These are phyloP conservation scores for Pythium aristosporum DNA, from an alignment of 352 stramenopile species.

Conservation along the genomic window DNA sequence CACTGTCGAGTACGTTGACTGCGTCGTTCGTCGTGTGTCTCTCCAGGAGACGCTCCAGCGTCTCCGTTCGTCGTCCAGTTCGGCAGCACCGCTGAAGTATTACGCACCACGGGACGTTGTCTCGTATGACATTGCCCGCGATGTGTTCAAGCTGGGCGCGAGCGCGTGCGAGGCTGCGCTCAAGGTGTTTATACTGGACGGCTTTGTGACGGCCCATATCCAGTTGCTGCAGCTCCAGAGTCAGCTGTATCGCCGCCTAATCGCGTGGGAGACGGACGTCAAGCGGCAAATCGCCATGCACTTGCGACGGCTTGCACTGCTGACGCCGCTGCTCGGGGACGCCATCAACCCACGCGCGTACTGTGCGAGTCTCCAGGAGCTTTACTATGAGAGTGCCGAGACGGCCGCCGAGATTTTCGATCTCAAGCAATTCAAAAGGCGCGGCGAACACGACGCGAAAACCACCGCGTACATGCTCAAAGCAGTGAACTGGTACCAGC, in stretches of 20 bases:
- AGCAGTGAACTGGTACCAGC: conserved; percentile 66
- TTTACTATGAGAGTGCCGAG: conserved; percentile 66
- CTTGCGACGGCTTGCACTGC: conserved; percentile 41
- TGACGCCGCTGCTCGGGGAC: conserved; percentile 44
- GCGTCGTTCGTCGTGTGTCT: conserved; percentile 12
- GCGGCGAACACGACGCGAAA: conserved; percentile 32
- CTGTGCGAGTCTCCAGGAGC: conserved; percentile 55
- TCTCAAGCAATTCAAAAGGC: conserved; percentile 52
- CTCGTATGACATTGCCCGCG: conserved; percentile 49
- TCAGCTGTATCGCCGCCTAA: conserved; percentile 49
- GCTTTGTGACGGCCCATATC: conserved; percentile 68
- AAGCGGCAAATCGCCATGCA: conserved; percentile 73
- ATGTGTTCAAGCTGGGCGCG: conserved; percentile 66
- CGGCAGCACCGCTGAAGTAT: conserved; percentile 33
- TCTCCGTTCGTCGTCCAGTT: neutral
- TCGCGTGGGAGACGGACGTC: conserved; percentile 49
- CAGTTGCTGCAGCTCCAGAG: conserved; percentile 59
- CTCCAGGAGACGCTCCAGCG: neutral
- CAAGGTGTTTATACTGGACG: conserved; percentile 54
- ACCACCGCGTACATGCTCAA: conserved; percentile 55
- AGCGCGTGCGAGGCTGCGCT: conserved; percentile 41
- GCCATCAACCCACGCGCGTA: conserved; percentile 58
- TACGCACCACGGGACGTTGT: conserved; percentile 26
- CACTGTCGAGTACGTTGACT: conserved; percentile 18
- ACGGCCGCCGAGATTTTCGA: conserved; percentile 60